Evolutionary conservation across 2,329 filamentous ascomycete species (phyloP).

Genomic region (Aureobasidium subglaciale): DNA sequence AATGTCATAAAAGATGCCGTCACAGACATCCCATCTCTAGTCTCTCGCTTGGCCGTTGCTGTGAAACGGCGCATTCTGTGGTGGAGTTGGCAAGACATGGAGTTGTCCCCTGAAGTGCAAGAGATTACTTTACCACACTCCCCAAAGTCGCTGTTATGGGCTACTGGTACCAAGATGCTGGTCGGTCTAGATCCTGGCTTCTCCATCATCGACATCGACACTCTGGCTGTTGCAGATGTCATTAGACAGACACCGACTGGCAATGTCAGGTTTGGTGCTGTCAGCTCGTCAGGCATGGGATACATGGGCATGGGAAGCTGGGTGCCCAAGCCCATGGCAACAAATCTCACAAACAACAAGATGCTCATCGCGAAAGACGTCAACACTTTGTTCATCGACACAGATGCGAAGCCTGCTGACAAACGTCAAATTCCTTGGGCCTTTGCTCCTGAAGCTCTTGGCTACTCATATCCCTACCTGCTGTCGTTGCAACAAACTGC

Average conservation of each 20-base stretch:
- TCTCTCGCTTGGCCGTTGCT: slow-evolving; percentile 83
- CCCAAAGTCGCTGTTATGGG: slow-evolving; percentile 87
- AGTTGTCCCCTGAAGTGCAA: slow-evolving; percentile 63
- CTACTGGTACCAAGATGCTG: slow-evolving; percentile 75
- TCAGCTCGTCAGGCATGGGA: slow-evolving; percentile 81
- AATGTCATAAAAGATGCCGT: slow-evolving; percentile 87
- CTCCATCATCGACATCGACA: slow-evolving; percentile 77
- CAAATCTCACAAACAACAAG: slow-evolving; percentile 73
- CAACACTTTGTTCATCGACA: slow-evolving; percentile 86
- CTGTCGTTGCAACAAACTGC: slow-evolving; percentile 78
- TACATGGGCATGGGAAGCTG: slow-evolving; percentile 93
- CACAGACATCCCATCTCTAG: slow-evolving; percentile 85
- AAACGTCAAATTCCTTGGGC: slow-evolving; percentile 90
- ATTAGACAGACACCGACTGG: slow-evolving; percentile 66
- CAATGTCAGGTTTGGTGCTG: slow-evolving; percentile 67
- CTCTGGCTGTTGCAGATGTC: slow-evolving; percentile 67
- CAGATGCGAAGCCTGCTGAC: slow-evolving; percentile 71
- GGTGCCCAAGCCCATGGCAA: slow-evolving; percentile 82
- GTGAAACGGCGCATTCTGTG: slow-evolving; percentile 84
- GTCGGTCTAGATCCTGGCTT: slow-evolving; percentile 90
- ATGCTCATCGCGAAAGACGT: slow-evolving; percentile 96
- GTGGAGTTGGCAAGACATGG: slow-evolving; percentile 96
- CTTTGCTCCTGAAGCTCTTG: slow-evolving; percentile 78
- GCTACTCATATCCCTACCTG: slow-evolving; percentile 95
- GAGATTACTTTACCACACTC: slow-evolving; percentile 77